These are phyloP conservation scores for Cytospora chrysosperma DNA, from an alignment of 2,329 filamentous ascomycete genomes.

Conservation along the genomic window DNA sequence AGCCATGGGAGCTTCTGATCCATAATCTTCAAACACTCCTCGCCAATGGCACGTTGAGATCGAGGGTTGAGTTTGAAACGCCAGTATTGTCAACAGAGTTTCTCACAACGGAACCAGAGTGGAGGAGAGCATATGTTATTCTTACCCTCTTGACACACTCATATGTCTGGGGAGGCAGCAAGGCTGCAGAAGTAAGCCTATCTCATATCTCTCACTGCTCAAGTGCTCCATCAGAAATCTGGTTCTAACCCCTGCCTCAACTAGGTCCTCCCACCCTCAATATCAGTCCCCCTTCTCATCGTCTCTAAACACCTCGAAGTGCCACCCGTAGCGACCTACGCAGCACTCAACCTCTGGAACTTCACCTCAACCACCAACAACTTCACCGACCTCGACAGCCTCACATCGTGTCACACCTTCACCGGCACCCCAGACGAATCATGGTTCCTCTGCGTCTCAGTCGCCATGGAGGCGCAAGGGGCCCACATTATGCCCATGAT, in stretches of 20 bases:
- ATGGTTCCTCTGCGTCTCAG: slow-evolving; percentile 89
- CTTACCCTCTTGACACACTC: slow-evolving; percentile 78
- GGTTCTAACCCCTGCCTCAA: slow-evolving; percentile 24
- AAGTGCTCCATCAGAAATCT: too few species aligned
- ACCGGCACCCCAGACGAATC: slow-evolving; percentile 88
- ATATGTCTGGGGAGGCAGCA: slow-evolving; percentile 85
- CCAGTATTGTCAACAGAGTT: slow-evolving; percentile 66
- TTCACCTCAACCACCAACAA: slow-evolving; percentile 59
- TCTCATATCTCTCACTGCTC: background rate
- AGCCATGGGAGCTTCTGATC: slow-evolving; percentile 73
- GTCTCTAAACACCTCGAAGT: slow-evolving; percentile 74
- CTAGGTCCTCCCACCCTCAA: slow-evolving; percentile 66
- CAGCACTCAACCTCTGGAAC: slow-evolving; percentile 87
- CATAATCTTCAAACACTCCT: slow-evolving; percentile 67
- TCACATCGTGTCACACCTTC: slow-evolving; percentile 75
- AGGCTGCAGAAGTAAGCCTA: slow-evolving; percentile 63
- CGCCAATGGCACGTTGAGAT: slow-evolving; percentile 61
- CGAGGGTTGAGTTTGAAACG: slow-evolving; percentile 62
- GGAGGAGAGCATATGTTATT: slow-evolving; percentile 77
- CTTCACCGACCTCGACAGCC: slow-evolving; percentile 65
- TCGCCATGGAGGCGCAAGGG: slow-evolving; percentile 83
- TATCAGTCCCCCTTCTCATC: slow-evolving; percentile 74
- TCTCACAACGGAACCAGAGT: slow-evolving; percentile 66
- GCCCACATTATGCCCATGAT: slow-evolving; percentile 74
- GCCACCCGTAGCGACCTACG: slow-evolving; percentile 88